These are phyloP conservation scores for Rhodamnia argentea DNA, from an alignment of 345 rosid species.

Conservation along the genomic window DNA sequence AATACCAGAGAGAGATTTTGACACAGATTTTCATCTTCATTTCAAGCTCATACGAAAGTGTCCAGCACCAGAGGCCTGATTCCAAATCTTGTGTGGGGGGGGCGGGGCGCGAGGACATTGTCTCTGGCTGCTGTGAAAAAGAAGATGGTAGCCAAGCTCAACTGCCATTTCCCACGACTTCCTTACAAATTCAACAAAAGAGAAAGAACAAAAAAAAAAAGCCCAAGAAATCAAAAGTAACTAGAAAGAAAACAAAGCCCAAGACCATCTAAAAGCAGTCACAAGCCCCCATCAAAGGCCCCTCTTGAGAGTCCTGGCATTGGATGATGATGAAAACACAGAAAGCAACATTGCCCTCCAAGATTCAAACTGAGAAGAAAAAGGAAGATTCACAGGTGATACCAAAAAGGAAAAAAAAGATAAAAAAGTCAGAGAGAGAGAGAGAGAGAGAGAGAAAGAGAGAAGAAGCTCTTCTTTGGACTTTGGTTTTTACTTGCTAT, in stretches of 20 bases:
- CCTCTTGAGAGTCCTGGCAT: background rate
- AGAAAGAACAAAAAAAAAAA: background rate
- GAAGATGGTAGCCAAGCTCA: background rate
- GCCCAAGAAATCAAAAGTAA: background rate
- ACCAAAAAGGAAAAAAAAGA: background rate
- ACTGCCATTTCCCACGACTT: background rate
- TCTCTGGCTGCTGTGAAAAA: background rate
- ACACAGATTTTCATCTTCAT: background rate
- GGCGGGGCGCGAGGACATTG: too few species aligned
- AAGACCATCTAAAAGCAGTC: background rate
- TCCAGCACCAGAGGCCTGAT: background rate
- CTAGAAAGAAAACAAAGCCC: background rate
- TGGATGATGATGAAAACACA: background rate
- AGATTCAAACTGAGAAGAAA: background rate
- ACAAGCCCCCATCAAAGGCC: background rate
- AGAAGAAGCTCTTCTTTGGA: background rate
- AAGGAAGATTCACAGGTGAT: background rate
- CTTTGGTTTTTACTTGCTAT: slow-evolving; percentile 6
- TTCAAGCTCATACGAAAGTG: background rate
- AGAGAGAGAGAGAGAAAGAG: background rate
- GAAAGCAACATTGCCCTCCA: background rate
- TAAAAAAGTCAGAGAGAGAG: background rate
- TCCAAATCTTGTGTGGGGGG: background rate
- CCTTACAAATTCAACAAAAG: background rate
- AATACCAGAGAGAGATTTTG: background rate